These are phyloP conservation scores for Phlebiopsis flavidoalba DNA, from an alignment of 768 basidiomycete species.

Conservation along the genomic window DNA sequence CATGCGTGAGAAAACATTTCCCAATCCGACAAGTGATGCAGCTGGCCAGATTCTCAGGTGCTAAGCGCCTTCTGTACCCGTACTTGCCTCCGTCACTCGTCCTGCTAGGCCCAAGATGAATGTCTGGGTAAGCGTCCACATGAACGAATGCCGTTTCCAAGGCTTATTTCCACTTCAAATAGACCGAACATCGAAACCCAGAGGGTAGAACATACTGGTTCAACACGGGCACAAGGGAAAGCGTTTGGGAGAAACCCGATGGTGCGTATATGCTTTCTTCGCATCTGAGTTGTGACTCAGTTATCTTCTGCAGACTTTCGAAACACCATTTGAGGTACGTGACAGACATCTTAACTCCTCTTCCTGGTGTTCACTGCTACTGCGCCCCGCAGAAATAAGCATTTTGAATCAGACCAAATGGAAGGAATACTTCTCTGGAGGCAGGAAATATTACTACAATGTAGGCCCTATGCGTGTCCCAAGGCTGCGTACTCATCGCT, in stretches of 20 bases:
- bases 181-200: conserved; percentile 93
- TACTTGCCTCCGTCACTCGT: neutral
- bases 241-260: conserved; percentile 98
- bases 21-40: neutral
- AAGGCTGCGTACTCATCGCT: neutral
- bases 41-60: neutral
- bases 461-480: conserved; percentile 33
- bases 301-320: conserved; percentile 54
- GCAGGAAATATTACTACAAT: conserved; percentile 88
- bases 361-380: neutral
- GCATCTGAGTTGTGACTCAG: neutral
- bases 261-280: conserved; percentile 38
- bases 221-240: conserved; percentile 81
- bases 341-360: no score
- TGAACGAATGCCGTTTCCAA: neutral
- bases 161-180: neutral
- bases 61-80: neutral
- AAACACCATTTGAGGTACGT: conserved; percentile 85
- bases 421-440: conserved; percentile 95
- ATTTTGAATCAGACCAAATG: conserved; percentile 85
- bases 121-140: conserved; percentile 8
- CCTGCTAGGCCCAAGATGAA: conserved; percentile 4
- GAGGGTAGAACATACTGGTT: conserved; percentile 99
- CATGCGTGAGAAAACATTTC: neutral
- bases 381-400: conserved; percentile 56